Evolutionary conservation across 345 rosid species (phyloP), one percentile per base, ranked within the genome.

Genomic region (Carallia pectinifolia): DNA sequence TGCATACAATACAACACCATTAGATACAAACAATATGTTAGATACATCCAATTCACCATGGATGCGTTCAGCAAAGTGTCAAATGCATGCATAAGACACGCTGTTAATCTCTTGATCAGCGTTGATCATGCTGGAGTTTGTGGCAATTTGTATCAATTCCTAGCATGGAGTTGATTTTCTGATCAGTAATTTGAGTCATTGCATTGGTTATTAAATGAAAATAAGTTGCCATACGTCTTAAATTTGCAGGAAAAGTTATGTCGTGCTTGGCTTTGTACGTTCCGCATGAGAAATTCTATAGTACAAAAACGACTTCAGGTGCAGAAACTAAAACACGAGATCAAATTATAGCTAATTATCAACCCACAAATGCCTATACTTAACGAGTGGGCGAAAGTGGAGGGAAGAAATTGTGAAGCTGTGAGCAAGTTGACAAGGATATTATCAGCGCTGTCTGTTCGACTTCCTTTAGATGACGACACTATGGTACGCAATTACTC

Each of bases 341-440:
- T 84, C 39, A 90, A 85, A 69, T 59, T 84, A 73, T 69, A 61
- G 29, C 60, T 81, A 50, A 76, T 90, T 31, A 38, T 87, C 0
- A 73, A 69, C 37, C 83, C 84, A 7, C 92, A 87, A 69, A 71
- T 86, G 75, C 66, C 74, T 52, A 34, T 84, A 27, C 88, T 92
- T 19, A 72, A 72, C 30, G 81, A 87, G 2, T 88, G 94, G 88
- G 68, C 72, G 0, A 85, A 85, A 34, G 4, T 87, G 50, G 92
- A 85, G 56, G 66, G 70, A 0, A 88, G 81, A 74, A 88, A 84
- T 56, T 61, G 13, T 17, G 96, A 86, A 77, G 91, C 93, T 5
- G 75, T 86, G 7, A 73, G 88, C 76, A 81, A 90, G 64, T 53
- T 90, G 61, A 72, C 79, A 9, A 80, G 89, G 65, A 93, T 87